These are phyloP conservation scores for Calocybe cyanea DNA, from an alignment of 768 basidiomycete species.

Conservation along the genomic window DNA sequence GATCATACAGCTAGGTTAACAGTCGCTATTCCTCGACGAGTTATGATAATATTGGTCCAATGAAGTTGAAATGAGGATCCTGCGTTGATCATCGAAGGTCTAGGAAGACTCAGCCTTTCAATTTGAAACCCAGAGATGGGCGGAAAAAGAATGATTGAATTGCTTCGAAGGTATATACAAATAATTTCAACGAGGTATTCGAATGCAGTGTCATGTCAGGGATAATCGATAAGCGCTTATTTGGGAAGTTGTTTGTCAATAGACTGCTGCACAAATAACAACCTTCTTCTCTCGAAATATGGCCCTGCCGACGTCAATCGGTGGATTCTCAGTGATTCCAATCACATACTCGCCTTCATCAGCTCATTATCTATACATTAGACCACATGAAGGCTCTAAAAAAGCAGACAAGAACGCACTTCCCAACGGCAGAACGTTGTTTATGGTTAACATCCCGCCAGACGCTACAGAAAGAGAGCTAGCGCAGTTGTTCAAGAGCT, in stretches of 20 bases:
- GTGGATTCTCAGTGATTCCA: slow-evolving; percentile 49
- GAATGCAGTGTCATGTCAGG: background rate
- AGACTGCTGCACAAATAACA: background rate
- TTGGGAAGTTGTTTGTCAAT: background rate
- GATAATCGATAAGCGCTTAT: too few species aligned
- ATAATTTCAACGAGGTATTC: background rate
- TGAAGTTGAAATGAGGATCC: too few species aligned
- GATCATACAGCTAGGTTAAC: too few species aligned
- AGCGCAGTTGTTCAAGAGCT: slow-evolving; percentile 67
- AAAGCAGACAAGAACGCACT: slow-evolving; percentile 23
- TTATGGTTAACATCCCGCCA: slow-evolving; percentile 85
- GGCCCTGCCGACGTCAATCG: slow-evolving; percentile 27
- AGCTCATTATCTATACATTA: slow-evolving; percentile 75
- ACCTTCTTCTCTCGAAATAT: slow-evolving; percentile 14
- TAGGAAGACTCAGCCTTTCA: too few species aligned
- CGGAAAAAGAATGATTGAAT: background rate
- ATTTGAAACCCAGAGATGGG: too few species aligned
- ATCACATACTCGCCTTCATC: slow-evolving; percentile 38
- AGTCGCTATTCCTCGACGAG: too few species aligned
- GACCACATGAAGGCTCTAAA: slow-evolving; percentile 57
- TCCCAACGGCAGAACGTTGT: slow-evolving; percentile 70
- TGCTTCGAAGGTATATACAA: background rate
- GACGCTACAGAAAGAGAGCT: slow-evolving; percentile 85
- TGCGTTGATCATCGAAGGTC: too few species aligned
- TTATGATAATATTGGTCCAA: too few species aligned